These are phyloP conservation scores for Verticillium nonalfalfae DNA, from an alignment of 2,329 filamentous ascomycete species.

Conservation along the genomic window DNA sequence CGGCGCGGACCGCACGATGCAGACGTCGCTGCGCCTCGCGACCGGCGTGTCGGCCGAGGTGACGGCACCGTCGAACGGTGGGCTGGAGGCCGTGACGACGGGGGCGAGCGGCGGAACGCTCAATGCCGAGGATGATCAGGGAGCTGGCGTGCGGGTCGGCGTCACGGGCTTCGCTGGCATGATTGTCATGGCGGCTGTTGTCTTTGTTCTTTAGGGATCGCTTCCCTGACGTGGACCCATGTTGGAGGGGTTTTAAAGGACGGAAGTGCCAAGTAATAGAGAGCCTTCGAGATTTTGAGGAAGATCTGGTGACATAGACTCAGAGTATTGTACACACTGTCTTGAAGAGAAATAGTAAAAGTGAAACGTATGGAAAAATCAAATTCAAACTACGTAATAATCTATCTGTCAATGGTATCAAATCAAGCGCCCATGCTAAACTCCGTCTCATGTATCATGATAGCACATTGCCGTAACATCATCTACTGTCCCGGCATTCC, in stretches of 20 bases:
- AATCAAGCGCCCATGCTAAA: neutral
- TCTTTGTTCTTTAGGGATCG: neutral
- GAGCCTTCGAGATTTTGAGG: neutral
- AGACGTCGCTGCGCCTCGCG: slow-evolving; percentile 1
- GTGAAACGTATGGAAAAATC: neutral
- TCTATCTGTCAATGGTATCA: neutral
- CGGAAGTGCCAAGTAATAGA: neutral
- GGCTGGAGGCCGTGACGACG: neutral
- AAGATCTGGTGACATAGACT: too few species aligned
- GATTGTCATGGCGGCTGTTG: neutral
- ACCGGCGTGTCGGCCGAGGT: neutral
- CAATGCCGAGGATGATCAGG: neutral
- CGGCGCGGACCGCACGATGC: neutral
- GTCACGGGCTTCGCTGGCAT: neutral
- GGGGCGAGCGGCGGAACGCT: neutral
- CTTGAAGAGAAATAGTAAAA: neutral
- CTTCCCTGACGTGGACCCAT: too few species aligned
- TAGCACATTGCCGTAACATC: neutral
- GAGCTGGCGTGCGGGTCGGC: neutral
- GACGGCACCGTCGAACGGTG: neutral
- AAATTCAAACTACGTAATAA: neutral
- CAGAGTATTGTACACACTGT: too few species aligned
- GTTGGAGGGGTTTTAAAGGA: neutral
- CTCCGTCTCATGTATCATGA: neutral
- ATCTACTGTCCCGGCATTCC: slow-evolving; percentile 16